These are phyloP conservation scores for Termitomyces sp. DNA, from an alignment of 768 basidiomycete genomes.

Conservation along the genomic window DNA sequence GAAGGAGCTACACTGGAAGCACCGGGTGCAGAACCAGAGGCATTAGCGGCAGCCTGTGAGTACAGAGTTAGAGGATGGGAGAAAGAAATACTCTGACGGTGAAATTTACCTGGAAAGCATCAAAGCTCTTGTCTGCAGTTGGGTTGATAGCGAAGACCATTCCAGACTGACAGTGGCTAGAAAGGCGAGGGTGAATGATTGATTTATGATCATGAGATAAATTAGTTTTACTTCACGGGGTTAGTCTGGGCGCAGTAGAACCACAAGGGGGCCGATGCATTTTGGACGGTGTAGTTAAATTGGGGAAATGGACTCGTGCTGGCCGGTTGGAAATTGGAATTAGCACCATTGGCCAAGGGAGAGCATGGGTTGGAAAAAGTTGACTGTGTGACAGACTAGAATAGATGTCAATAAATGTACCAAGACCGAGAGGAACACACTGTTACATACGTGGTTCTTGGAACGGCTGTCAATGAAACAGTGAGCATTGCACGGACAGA, in stretches of 20 bases:
- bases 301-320: no score
- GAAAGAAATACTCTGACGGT: neutral
- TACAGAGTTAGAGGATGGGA: neutral
- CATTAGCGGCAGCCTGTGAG: slow-evolving; percentile 18
- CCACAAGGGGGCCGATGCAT: slow-evolving; percentile 53
- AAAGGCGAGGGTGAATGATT: neutral
- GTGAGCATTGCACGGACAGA: neutral
- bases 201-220: neutral
- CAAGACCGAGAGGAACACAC: neutral
- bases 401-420: neutral
- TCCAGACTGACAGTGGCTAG: slow-evolving; percentile 48
- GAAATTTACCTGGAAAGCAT: slow-evolving; percentile 40
- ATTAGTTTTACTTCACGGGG: slow-evolving; percentile 22
- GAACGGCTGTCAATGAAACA: slow-evolving; percentile 26
- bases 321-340: slow-evolving; percentile 52
- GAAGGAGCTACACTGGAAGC: neutral
- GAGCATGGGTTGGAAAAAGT: slow-evolving; percentile 56
- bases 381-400: slow-evolving; percentile 58
- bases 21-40: neutral
- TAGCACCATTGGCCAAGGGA: slow-evolving; percentile 36
- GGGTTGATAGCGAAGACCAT: slow-evolving; percentile 67
- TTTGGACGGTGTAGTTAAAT: no score
- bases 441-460: slow-evolving; percentile 39
- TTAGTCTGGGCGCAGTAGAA: slow-evolving; percentile 57
- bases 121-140: slow-evolving; percentile 44